phyloP scores from a whole-genome alignment of 2,329 filamentous ascomycete species.

The Aciculosporium take region DNA sequence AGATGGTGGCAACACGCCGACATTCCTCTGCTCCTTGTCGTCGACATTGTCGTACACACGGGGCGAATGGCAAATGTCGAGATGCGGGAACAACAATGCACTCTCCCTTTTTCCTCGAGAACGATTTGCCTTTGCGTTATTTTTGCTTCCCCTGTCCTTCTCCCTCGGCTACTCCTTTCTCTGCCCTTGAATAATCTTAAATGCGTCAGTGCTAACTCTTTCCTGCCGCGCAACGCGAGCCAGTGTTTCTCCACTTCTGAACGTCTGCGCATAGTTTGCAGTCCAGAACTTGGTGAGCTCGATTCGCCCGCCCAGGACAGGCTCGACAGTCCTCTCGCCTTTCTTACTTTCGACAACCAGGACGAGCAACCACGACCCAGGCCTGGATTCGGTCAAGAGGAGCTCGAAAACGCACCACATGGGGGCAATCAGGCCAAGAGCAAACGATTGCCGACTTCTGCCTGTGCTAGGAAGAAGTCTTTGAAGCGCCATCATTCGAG shows the following conservation, averaged over 20 bases:
- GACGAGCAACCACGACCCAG: slow-evolving; percentile 1
- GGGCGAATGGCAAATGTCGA: slow-evolving; percentile 1
- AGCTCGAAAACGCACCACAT: slow-evolving; percentile 8
- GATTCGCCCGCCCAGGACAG: slow-evolving; percentile 14
- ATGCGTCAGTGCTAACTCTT: background rate
- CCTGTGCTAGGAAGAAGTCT: background rate
- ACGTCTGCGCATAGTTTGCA: slow-evolving; percentile 49
- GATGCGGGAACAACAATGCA: background rate
- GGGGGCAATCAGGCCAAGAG: slow-evolving; percentile 1
- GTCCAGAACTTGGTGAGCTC: slow-evolving; percentile 17
- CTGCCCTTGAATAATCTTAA: background rate
- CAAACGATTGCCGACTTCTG: slow-evolving; percentile 2
- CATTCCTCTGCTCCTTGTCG: slow-evolving; percentile 15
- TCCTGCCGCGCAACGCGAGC: background rate
- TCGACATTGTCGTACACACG: background rate
- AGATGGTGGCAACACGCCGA: slow-evolving; percentile 13
- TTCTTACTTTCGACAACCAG: slow-evolving; percentile 6
- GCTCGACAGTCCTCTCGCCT: slow-evolving; percentile 11
- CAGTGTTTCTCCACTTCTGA: slow-evolving; percentile 65
- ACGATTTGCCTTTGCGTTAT: background rate
- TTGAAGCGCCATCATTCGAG: slow-evolving; percentile 50
- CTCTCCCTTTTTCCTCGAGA: background rate
- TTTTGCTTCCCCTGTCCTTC: background rate
- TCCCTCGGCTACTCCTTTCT: background rate
- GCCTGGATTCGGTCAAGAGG: slow-evolving; percentile 8